Evolutionary conservation across 2,329 filamentous ascomycete genomes (phyloP).

Genomic region (Aureobasidium sp.): DNA sequence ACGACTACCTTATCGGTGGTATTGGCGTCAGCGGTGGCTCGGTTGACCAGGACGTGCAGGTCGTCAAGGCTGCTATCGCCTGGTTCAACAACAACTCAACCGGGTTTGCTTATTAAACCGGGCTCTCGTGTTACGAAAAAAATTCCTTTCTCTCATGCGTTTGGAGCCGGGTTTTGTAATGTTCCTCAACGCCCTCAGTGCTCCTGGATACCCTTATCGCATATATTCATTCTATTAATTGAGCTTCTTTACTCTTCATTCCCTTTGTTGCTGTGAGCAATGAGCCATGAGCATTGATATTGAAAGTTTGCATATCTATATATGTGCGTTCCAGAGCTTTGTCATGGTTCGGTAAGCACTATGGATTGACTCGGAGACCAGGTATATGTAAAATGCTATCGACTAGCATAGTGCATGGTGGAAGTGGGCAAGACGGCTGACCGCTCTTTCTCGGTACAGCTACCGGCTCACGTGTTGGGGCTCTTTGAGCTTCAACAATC

Average conservation of each 20-base stretch:
- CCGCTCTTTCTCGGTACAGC: not conserved
- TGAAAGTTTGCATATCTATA: too few species aligned
- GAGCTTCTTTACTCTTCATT: not conserved
- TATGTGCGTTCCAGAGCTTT: not conserved
- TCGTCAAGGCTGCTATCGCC: constrained; percentile 12
- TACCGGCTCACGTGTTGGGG: not conserved
- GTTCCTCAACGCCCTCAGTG: not conserved
- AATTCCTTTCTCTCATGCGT: not conserved
- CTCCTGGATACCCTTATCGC: not conserved
- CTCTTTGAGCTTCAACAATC: not conserved
- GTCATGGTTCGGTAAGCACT: not conserved
- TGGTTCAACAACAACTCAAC: constrained; percentile 3
- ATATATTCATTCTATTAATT: not conserved
- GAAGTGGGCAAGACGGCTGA: not conserved
- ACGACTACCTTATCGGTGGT: constrained; percentile 22
- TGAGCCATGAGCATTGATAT: too few species aligned
- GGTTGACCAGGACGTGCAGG: constrained; percentile 21
- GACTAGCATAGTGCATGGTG: not conserved
- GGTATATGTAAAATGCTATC: not conserved
- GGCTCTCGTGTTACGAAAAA: not conserved
- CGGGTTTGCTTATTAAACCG: not conserved
- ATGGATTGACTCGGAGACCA: not conserved
- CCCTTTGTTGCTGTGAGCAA: not conserved
- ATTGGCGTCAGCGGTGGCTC: constrained; percentile 24
- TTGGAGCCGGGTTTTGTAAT: not conserved